Percentiles rank a stretch among this genome's conserved stretches.
These are phyloP conservation scores for Aspergillus texensis DNA, from an alignment of 2,329 filamentous ascomycete species.

Conservation along the genomic window DNA sequence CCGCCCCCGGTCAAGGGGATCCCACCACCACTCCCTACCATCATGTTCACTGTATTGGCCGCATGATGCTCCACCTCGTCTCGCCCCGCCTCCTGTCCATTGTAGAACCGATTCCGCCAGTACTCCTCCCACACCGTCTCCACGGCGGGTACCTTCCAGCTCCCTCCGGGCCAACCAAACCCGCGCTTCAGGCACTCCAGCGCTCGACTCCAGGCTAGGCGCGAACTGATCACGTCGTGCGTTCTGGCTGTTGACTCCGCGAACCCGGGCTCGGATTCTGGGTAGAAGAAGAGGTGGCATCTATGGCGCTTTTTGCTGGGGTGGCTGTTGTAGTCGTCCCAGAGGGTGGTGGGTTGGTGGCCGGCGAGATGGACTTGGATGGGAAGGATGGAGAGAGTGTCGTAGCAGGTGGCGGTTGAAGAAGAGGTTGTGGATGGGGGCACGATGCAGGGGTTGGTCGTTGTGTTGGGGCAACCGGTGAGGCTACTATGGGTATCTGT, in stretches of 20 bases:
- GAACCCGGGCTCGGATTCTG: slow-evolving; percentile 62
- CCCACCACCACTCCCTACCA: slow-evolving; percentile 12
- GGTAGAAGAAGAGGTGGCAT: slow-evolving; percentile 54
- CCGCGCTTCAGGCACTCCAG: slow-evolving; percentile 61
- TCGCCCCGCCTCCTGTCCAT: slow-evolving; percentile 17
- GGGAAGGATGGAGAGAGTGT: slow-evolving; percentile 34
- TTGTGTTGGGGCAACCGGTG: slow-evolving; percentile 1
- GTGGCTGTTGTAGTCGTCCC: slow-evolving; percentile 27
- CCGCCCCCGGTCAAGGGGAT: slow-evolving; percentile 8
- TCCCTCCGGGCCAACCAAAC: slow-evolving; percentile 49
- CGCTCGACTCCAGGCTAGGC: slow-evolving; percentile 67
- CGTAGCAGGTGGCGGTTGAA: slow-evolving; percentile 29
- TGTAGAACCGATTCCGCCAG: slow-evolving; percentile 26
- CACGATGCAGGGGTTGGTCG: slow-evolving; percentile 37
- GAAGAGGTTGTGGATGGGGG: slow-evolving; percentile 31
- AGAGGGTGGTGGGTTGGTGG: slow-evolving; percentile 41
- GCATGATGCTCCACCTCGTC: slow-evolving; percentile 24
- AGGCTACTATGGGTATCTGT: not conserved
- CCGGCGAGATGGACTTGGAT: slow-evolving; percentile 61
- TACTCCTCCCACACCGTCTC: slow-evolving; percentile 46
- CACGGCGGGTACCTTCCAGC: slow-evolving; percentile 36
- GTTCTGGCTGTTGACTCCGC: slow-evolving; percentile 66
- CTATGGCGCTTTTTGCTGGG: slow-evolving; percentile 34
- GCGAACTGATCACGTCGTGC: slow-evolving; percentile 63
- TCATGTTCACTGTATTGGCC: slow-evolving; percentile 24